Evolutionary conservation across 2,329 filamentous ascomycete species (phyloP).

Genomic region (Beauveria asiatica): DNA sequence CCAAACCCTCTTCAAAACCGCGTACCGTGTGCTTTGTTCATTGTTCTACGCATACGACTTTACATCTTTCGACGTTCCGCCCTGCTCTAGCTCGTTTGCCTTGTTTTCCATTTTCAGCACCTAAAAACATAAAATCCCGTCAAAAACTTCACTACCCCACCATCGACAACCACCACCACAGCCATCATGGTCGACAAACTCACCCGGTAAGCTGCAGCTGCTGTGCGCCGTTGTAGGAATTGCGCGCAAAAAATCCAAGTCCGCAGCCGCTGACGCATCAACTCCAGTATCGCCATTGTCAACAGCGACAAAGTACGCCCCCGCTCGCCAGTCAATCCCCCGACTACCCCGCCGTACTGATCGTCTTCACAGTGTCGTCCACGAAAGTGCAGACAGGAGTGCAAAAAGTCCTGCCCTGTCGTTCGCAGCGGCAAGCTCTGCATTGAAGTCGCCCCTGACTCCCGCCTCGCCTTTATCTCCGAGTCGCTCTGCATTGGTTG

Average conservation of each 20-base stretch:
- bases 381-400: constrained; percentile 92
- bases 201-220: constrained; percentile 61
- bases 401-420: constrained; percentile 97
- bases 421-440: constrained; percentile 95
- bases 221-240: background rate
- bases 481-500: constrained; percentile 95
- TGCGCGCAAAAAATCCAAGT: background rate
- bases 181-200: constrained; percentile 78
- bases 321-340: constrained; percentile 17
- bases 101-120: constrained; percentile 2
- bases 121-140: constrained; percentile 10
- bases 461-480: constrained; percentile 96
- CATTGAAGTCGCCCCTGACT: constrained; percentile 83
- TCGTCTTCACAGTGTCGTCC: constrained; percentile 26
- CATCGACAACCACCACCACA: constrained; percentile 9
- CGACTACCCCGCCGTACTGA: constrained; percentile 12
- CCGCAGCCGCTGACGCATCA: background rate
- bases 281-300: constrained; percentile 87
- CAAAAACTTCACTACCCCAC: constrained; percentile 14
- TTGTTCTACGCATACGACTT: constrained; percentile 10
- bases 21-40: constrained; percentile 12
- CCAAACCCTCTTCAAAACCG: constrained; percentile 12
- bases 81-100: background rate
- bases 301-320: constrained; percentile 84
- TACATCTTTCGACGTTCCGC: background rate